These are phyloP conservation scores for Sclerospora graminicola DNA, from an alignment of 352 stramenopile genomes.

Conservation along the genomic window DNA sequence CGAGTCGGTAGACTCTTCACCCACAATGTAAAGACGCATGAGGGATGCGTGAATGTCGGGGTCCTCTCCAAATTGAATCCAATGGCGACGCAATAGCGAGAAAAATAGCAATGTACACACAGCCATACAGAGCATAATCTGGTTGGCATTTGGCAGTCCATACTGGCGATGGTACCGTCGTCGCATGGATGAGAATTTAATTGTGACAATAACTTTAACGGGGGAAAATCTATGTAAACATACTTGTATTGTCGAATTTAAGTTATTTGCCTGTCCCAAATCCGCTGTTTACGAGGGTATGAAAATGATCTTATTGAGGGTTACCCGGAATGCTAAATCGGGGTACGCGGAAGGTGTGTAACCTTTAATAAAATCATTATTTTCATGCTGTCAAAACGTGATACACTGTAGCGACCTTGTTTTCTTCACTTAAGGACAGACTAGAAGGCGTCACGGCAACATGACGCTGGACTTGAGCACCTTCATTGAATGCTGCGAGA, in stretches of 20 bases:
- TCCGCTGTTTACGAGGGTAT: too few species aligned
- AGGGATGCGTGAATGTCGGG: constrained; percentile 46
- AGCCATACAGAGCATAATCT: constrained; percentile 59
- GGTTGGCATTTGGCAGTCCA: constrained; percentile 75
- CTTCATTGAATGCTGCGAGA: too few species aligned
- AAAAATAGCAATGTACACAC: constrained; percentile 51
- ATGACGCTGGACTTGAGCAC: too few species aligned
- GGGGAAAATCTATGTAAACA: background rate
- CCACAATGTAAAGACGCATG: constrained; percentile 32
- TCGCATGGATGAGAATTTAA: constrained; percentile 20
- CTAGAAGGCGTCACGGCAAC: too few species aligned
- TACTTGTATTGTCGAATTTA: background rate
- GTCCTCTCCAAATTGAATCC: constrained; percentile 42
- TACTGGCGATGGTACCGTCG: constrained; percentile 54
- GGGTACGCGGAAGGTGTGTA: too few species aligned
- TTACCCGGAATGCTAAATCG: too few species aligned
- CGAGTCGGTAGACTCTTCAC: constrained; percentile 25
- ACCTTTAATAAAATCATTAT: too few species aligned
- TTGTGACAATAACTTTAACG: constrained; percentile 6
- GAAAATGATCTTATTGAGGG: too few species aligned
- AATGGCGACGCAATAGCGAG: constrained; percentile 45
- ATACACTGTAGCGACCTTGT: too few species aligned
- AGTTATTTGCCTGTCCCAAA: too few species aligned
- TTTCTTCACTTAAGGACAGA: too few species aligned
- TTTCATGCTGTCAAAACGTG: too few species aligned